Conservation (phyloP, 2,329 filamentous ascomycete species). For the Trichoderma afroharzianum region DNA sequence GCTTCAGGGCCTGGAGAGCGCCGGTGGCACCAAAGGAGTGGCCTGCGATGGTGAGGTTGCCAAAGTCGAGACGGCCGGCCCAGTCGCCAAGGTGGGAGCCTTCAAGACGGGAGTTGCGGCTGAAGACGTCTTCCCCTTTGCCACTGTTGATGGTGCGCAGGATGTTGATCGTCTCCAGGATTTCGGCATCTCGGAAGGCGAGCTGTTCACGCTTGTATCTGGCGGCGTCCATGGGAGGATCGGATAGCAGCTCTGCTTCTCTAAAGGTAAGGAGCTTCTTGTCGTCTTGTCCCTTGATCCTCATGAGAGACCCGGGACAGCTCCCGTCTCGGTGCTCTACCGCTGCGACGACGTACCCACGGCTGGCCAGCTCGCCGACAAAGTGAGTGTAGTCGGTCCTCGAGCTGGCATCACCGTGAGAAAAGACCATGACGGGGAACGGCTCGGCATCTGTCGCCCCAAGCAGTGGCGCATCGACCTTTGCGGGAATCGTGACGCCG, state of each 20-base stretch:
- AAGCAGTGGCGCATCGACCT: constrained; percentile 43
- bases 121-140: constrained; percentile 32
- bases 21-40: constrained; percentile 66
- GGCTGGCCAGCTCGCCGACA: constrained; percentile 47
- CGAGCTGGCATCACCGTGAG: constrained; percentile 49
- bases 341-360: constrained; percentile 47
- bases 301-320: constrained; percentile 43
- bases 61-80: constrained; percentile 49
- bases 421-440: constrained; percentile 48
- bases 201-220: constrained; percentile 46
- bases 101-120: constrained; percentile 45
- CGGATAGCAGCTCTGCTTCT: constrained; percentile 31
- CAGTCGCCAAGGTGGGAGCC: constrained; percentile 47
- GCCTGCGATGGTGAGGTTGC: constrained; percentile 54
- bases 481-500: constrained; percentile 44
- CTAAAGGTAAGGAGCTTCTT: constrained; percentile 34
- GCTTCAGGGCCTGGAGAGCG: constrained; percentile 57
- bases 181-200: constrained; percentile 48
- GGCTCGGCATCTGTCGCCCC: constrained; percentile 19
- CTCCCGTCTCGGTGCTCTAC: constrained; percentile 53
- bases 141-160: constrained; percentile 40
- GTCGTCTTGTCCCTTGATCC: constrained; percentile 29
- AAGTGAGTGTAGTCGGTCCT: constrained; percentile 52
- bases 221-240: constrained; percentile 33
- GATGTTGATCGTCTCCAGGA: constrained; percentile 42